A percentile compares a stretch with the other conserved stretches of the same genome.
Evolutionary conservation across 345 rosid species (phyloP).

Genomic region (Lenwebbia sp.): DNA sequence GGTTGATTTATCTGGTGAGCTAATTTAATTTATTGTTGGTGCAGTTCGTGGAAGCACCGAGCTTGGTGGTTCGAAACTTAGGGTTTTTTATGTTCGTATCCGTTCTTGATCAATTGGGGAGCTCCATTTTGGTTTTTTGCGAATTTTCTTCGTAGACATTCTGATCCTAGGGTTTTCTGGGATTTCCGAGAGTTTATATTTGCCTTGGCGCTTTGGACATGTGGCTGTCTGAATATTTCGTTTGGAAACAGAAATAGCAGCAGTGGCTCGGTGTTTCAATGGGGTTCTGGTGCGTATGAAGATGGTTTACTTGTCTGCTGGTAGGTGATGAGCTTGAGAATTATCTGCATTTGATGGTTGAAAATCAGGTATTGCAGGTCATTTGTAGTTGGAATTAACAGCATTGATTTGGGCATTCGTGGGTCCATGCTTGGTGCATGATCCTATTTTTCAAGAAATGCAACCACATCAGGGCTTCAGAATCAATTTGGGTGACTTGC

Average conservation of each 20-base stretch:
- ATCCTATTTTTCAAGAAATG: slow-evolving; percentile 50
- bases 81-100: neutral
- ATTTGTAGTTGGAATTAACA: neutral
- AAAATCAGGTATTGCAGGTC: neutral
- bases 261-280: neutral
- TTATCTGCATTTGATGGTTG: neutral
- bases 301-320: neutral
- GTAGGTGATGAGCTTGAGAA: neutral
- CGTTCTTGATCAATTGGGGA: neutral
- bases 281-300: neutral
- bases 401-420: slow-evolving; percentile 1
- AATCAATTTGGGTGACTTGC: slow-evolving; percentile 74
- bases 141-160: neutral
- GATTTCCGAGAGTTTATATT: neutral
- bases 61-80: neutral
- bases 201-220: neutral
- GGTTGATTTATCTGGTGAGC: neutral
- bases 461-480: slow-evolving; percentile 71
- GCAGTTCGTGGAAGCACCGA: neutral
- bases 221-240: neutral
- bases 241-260: neutral
- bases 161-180: neutral
- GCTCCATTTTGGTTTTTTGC: neutral
- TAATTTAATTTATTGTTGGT: neutral
- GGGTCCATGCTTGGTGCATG: slow-evolving; percentile 34